These are phyloP conservation scores for Rosa lucieae DNA, from an alignment of 306 rosid species.

Conservation along the genomic window DNA sequence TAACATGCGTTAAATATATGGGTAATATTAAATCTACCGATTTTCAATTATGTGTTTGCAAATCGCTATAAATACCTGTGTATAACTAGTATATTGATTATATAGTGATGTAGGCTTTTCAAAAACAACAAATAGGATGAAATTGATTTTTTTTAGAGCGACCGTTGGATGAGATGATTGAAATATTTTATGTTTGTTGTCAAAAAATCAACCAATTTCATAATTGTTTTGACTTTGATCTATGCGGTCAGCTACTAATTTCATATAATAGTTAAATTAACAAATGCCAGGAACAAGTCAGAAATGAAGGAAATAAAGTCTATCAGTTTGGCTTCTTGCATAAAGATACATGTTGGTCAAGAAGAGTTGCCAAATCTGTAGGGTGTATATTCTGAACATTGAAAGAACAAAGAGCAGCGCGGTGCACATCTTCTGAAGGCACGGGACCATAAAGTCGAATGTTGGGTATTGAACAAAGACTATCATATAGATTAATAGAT, in stretches of 20 bases:
- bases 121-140: no score
- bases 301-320: not conserved
- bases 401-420: conserved; percentile 91
- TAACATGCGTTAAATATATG: no score
- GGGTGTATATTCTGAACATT: conserved; percentile 78
- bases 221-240: no score
- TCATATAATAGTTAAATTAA: not conserved
- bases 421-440: conserved; percentile 50
- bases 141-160: no score
- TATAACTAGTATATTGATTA: no score
- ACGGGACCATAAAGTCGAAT: conserved; percentile 75
- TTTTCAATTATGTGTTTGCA: no score
- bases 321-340: not conserved
- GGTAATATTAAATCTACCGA: no score
- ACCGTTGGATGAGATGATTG: no score
- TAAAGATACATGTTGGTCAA: conserved; percentile 78
- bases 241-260: not conserved
- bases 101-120: no score
- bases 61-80: no score
- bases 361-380: conserved; percentile 87
- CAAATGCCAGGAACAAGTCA: not conserved
- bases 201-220: no score
- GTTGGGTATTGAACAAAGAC: conserved; percentile 67
- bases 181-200: no score
- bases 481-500: conserved; percentile 51